phyloP scores from a whole-genome alignment of 2,329 filamentous ascomycete species.

The Pseudocercospora eumusae region DNA sequence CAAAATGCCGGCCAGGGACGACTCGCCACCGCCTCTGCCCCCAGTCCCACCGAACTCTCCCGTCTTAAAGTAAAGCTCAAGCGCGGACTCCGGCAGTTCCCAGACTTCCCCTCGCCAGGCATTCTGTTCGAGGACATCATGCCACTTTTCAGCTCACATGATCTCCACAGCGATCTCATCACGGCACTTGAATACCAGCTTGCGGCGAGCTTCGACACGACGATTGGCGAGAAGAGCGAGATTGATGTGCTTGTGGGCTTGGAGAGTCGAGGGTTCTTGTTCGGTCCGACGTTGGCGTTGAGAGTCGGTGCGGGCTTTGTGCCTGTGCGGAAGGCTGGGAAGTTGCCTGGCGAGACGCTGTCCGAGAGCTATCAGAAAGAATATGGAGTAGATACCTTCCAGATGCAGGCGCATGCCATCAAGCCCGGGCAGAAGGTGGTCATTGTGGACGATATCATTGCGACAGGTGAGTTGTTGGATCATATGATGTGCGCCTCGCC shows the following conservation, averaged over 20 bases:
- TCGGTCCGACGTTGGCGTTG: constrained; percentile 85
- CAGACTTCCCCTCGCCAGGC: constrained; percentile 87
- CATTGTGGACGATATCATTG: constrained; percentile 97
- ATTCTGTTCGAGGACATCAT: constrained; percentile 98
- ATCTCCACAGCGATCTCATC: constrained; percentile 73
- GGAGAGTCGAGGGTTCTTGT: constrained; percentile 92
- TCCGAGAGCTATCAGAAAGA: constrained; percentile 91
- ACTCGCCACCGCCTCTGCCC: constrained; percentile 52
- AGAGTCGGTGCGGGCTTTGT: constrained; percentile 83
- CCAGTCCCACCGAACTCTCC: constrained; percentile 46
- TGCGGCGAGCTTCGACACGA: constrained; percentile 57
- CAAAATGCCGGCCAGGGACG: constrained; percentile 51
- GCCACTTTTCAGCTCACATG: constrained; percentile 82
- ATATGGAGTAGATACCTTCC: constrained; percentile 92
- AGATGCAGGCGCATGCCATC: constrained; percentile 88
- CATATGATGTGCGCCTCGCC: too few relatives aligned
- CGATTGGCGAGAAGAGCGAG: constrained; percentile 40
- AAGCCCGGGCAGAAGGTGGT: constrained; percentile 85
- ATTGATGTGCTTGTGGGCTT: constrained; percentile 86
- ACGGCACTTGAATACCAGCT: constrained; percentile 84
- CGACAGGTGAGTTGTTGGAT: constrained; percentile 89
- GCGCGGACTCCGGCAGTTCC: constrained; percentile 76
- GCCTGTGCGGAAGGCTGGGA: constrained; percentile 91
- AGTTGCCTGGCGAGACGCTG: constrained; percentile 85
- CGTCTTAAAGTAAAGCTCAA: constrained; percentile 69